Evolutionary conservation across 805 yeast genomes (phyloP).

Genomic region (Kluyveromyces lactis): DNA sequence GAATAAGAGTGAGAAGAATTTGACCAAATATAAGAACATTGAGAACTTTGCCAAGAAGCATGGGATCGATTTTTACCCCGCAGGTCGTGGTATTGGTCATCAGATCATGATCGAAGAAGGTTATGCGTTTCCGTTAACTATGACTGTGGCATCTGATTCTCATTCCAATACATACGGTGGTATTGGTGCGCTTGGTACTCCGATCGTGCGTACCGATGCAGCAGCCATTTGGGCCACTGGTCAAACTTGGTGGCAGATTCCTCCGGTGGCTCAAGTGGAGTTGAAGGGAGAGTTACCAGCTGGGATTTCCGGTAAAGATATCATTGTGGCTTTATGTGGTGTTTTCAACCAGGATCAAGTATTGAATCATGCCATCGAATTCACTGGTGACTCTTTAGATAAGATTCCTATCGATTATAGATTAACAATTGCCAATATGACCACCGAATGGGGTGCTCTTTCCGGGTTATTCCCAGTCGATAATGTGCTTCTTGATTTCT

Average conservation of each 20-base stretch:
- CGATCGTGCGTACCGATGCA: constrained; percentile 97
- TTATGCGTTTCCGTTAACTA: constrained; percentile 87
- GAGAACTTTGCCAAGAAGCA: constrained; percentile 83
- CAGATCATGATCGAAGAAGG: constrained; percentile 99
- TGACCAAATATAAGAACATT: constrained; percentile 81
- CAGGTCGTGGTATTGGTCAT: constrained; percentile 98
- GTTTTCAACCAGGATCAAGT: constrained; percentile 88
- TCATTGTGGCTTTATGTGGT: constrained; percentile 94
- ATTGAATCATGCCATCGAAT: constrained; percentile 87
- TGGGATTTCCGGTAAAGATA: constrained; percentile 94
- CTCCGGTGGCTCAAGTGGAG: constrained; percentile 95
- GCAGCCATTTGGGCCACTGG: constrained; percentile 99
- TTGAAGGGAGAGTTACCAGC: constrained; percentile 70
- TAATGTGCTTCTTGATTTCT: constrained; percentile 66
- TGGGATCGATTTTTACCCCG: constrained; percentile 95
- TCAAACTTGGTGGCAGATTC: constrained; percentile 99
- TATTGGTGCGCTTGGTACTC: constrained; percentile 90
- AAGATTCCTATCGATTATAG: constrained; percentile 72
- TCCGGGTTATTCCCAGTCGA: constrained; percentile 98
- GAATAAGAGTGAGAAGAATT: constrained; percentile 80
- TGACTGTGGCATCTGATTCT: constrained; percentile 95
- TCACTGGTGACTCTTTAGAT: constrained; percentile 72
- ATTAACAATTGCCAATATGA: constrained; percentile 92
- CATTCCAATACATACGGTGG: constrained; percentile 99
- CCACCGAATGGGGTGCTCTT: constrained; percentile 98